phyloP scores from a whole-genome alignment of 163 green algal genomes.

The Volvox carteri region DNA sequence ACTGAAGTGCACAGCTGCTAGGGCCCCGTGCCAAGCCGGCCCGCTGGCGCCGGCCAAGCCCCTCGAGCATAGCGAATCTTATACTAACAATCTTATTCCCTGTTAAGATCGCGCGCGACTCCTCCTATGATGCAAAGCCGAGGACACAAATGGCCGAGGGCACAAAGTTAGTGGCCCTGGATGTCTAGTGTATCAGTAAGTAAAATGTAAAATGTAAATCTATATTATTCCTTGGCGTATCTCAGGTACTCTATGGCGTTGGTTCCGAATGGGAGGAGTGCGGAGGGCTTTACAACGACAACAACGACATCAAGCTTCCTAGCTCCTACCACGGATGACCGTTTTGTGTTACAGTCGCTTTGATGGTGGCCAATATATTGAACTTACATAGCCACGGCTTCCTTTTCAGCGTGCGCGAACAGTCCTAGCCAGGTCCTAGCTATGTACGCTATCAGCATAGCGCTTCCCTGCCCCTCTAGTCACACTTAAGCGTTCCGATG shows the following conservation, averaged over 20 bases:
- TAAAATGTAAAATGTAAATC: too few relatives aligned
- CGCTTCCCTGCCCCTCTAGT: too few relatives aligned
- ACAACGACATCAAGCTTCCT: not conserved
- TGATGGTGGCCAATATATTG: too few relatives aligned
- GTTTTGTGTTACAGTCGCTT: too few relatives aligned
- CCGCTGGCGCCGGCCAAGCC: conserved; percentile 19
- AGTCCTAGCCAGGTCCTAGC: too few relatives aligned
- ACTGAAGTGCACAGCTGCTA: not conserved
- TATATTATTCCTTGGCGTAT: too few relatives aligned
- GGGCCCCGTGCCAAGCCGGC: conserved; percentile 6
- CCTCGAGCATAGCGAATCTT: conserved; percentile 25
- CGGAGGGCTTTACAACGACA: not conserved
- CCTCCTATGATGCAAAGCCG: not conserved
- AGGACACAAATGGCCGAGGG: not conserved
- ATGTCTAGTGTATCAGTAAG: not conserved
- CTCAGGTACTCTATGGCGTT: not conserved
- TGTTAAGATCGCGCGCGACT: not conserved
- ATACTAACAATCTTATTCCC: not conserved
- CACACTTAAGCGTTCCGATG: too few relatives aligned
- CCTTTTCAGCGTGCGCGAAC: too few relatives aligned
- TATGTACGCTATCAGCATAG: too few relatives aligned
- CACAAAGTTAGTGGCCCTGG: not conserved
- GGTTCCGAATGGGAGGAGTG: not conserved
- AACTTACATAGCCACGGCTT: too few relatives aligned
- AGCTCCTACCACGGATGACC: not conserved